Evolutionary conservation across 345 rosid species (phyloP), one percentile per base, ranked within the genome.

Genomic region (Noccaea bulbosa): DNA sequence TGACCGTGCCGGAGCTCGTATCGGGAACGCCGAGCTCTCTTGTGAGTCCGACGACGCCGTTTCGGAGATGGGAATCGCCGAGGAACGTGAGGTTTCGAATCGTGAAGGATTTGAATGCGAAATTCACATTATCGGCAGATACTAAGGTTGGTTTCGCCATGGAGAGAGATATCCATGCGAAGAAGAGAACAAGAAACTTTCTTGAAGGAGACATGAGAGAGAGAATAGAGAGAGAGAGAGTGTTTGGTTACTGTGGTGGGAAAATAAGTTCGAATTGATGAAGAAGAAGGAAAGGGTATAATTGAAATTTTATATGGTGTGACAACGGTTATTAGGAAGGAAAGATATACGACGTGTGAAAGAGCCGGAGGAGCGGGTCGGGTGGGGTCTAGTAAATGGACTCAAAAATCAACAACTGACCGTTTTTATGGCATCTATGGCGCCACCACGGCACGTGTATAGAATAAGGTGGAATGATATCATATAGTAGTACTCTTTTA

Each of bases 11-110:
- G 10, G 94, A 83, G 90, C 93, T 87, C 3, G 98, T 84, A 67
- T 91, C 84, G 6, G 99, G 99, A 40, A 95, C 97, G 0, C 82
- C 81, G 2, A 82, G 81, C 77, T 90, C 98, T 5, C 91, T 69
- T 1, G 98, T 95, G 80, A 95, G 98, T 41, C 98, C 97, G 3
- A 90, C 65, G 16, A 79, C 84, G 47, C 98, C 99, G 64, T 85
- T 69, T 11, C 85, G 81, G 74, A 95, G 91, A 57, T 90, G 91
- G 59, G 97, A 84, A 62, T 92, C 96, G 9, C 98, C 99, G 22
- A 92, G 93, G 73, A 95, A 97, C 8, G 98, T 90, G 69, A 95
- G 84, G 81, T 88, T 90, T 3, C 87, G 81, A 77, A 89, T 79
- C 41, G 77, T 79, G 78, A 90, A 81, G 38, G 85, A 80, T 27